phyloP scores from a whole-genome alignment of 2,329 filamentous ascomycete species.

The Fusarium burgessii region DNA sequence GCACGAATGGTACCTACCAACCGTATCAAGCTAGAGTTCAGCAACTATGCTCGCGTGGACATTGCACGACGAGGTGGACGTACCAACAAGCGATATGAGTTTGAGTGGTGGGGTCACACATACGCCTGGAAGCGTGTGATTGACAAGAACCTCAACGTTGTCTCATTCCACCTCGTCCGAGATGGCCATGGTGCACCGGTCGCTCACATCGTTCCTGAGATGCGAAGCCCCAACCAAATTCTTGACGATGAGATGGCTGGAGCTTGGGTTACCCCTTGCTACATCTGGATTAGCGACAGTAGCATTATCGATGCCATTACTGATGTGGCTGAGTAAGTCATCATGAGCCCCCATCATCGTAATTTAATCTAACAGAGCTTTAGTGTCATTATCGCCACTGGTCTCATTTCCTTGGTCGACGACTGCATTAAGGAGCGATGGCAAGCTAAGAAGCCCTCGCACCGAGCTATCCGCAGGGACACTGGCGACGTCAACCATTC shows the following conservation, averaged over 20 bases:
- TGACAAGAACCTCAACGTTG: constrained; percentile 73
- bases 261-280: constrained; percentile 90
- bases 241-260: constrained; percentile 80
- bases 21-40: constrained; percentile 91
- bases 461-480: constrained; percentile 46
- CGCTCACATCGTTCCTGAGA: constrained; percentile 87
- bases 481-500: constrained; percentile 38
- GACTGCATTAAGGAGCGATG: constrained; percentile 89
- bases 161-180: constrained; percentile 84
- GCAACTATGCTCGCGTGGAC: constrained; percentile 95
- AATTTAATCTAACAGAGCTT: constrained; percentile 42
- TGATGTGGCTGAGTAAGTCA: constrained; percentile 86
- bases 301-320: constrained; percentile 75
- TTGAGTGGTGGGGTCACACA: constrained; percentile 90
- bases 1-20: constrained; percentile 71
- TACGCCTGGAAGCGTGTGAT: constrained; percentile 88
- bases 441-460: constrained; percentile 61
- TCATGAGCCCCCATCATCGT: neutral
- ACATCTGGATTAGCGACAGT: constrained; percentile 88
- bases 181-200: constrained; percentile 71
- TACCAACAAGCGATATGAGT: constrained; percentile 82
- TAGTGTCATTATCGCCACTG: constrained; percentile 90
- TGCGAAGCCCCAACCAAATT: constrained; percentile 76
- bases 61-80: constrained; percentile 75
- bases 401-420: constrained; percentile 87